A percentile compares a stretch with the other conserved stretches of the same genome.
Conservation (phyloP, 2,329 filamentous ascomycete species). For the Colletotrichum sp. region DNA sequence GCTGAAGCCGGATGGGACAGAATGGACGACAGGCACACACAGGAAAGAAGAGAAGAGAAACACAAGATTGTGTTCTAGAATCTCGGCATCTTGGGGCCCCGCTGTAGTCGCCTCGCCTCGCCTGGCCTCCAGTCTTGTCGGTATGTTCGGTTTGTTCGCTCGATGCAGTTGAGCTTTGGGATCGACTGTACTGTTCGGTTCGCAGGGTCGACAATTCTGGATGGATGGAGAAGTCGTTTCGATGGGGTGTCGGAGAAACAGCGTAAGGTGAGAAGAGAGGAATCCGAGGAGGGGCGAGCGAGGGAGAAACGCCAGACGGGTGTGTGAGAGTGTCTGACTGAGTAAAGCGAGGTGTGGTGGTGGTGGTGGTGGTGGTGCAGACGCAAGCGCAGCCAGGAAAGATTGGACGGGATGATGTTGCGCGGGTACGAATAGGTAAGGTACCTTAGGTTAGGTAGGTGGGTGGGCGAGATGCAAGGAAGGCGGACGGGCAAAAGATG, state of each 20-base stretch:
- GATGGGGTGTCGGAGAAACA: neutral
- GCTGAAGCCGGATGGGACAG: neutral
- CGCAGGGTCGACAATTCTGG: neutral
- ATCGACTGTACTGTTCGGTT: neutral
- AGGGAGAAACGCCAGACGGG: neutral
- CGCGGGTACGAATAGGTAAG: neutral
- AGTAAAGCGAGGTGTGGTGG: neutral
- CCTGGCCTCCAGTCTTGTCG: neutral
- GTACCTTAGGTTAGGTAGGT: neutral
- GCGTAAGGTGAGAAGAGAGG: neutral
- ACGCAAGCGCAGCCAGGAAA: neutral
- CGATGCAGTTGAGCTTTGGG: neutral
- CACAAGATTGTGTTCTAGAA: conserved; percentile 14
- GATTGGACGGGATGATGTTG: neutral
- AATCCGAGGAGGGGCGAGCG: neutral
- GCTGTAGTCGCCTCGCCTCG: conserved; percentile 6
- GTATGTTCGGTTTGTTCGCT: neutral
- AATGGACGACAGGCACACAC: neutral
- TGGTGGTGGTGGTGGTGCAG: conserved; percentile 8
- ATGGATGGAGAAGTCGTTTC: neutral
- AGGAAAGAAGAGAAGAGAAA: neutral
- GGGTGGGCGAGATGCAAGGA: neutral
- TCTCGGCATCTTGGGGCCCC: conserved; percentile 17
- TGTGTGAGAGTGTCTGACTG: conserved; percentile 1
- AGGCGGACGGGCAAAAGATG: neutral